Percentiles rank a stretch among this genome's conserved stretches.
phyloP scores from a whole-genome alignment of 2,329 filamentous ascomycete species.

The Emydomyces testavorans region DNA sequence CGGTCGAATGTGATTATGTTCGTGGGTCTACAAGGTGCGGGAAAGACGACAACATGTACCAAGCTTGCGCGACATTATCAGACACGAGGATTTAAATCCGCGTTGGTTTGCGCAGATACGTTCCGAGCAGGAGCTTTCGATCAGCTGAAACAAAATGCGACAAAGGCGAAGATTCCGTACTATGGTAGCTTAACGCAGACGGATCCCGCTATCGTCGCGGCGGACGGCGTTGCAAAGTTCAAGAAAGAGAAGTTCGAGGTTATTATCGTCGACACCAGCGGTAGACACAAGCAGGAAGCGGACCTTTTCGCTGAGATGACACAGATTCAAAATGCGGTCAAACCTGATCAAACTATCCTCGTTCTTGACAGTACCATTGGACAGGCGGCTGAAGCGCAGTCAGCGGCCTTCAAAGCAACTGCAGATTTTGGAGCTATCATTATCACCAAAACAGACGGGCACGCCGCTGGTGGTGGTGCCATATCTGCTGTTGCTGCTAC shows the following conservation, averaged over 20 bases:
- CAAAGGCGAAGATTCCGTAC: constrained; percentile 97
- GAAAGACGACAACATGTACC: constrained; percentile 96
- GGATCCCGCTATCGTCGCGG: constrained; percentile 82
- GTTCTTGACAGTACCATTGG: constrained; percentile 94
- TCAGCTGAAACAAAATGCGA: constrained; percentile 96
- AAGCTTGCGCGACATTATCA: constrained; percentile 94
- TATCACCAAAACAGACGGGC: constrained; percentile 96
- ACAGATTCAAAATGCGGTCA: constrained; percentile 83
- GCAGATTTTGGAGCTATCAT: constrained; percentile 97
- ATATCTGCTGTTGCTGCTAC: constrained; percentile 96
- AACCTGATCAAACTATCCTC: constrained; percentile 95
- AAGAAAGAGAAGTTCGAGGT: constrained; percentile 98
- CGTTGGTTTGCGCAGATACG: constrained; percentile 92
- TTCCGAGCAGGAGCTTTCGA: constrained; percentile 98
- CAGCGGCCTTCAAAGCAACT: constrained; percentile 91
- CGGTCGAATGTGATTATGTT: constrained; percentile 99
- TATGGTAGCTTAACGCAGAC: constrained; percentile 94
- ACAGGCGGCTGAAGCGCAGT: constrained; percentile 88
- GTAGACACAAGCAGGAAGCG: constrained; percentile 85
- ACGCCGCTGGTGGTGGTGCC: constrained; percentile 88
- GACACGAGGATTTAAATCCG: constrained; percentile 81
- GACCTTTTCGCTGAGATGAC: constrained; percentile 96
- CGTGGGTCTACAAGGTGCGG: constrained; percentile 90
- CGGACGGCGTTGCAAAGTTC: constrained; percentile 96
- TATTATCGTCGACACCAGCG: constrained; percentile 96